Evolutionary conservation across 805 yeast genomes (phyloP).

Genomic region (Lipomyces chichibuensis): DNA sequence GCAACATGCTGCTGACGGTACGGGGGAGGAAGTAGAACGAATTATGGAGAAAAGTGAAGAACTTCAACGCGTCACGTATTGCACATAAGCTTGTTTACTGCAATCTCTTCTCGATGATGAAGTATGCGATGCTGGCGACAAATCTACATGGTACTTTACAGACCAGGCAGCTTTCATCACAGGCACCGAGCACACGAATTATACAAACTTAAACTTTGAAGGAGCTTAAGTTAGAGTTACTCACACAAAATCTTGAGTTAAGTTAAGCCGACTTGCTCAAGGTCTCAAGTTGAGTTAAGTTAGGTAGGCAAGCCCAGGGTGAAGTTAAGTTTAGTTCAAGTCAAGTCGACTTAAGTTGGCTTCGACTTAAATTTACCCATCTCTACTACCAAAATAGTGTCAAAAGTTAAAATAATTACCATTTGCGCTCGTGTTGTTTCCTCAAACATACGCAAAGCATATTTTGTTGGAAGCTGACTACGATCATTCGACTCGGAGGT

Average conservation of each 20-base stretch:
- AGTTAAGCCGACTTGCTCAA: constrained; percentile 3
- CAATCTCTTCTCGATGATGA: neutral
- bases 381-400: no score
- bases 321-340: constrained; percentile 3
- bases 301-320: neutral
- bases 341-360: constrained; percentile 1
- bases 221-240: no score
- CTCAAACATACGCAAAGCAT: no score
- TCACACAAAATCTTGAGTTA: constrained; percentile 3
- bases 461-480: no score
- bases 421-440: no score
- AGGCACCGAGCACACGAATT: neutral
- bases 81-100: neutral
- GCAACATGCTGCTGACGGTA: constrained; percentile 7
- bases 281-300: neutral
- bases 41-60: neutral
- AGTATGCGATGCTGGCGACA: constrained; percentile 1
- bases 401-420: no score
- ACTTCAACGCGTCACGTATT: neutral
- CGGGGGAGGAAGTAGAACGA: constrained; percentile 1
- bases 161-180: neutral
- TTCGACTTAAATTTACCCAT: constrained; percentile 1
- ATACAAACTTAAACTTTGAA: no score
- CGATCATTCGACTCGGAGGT: no score
- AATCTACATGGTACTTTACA: constrained; percentile 3